A percentile compares a stretch with the other conserved stretches of the same genome.
Evolutionary conservation across 2,329 filamentous ascomycete genomes (phyloP).

Genomic region (Colletotrichum magnum): DNA sequence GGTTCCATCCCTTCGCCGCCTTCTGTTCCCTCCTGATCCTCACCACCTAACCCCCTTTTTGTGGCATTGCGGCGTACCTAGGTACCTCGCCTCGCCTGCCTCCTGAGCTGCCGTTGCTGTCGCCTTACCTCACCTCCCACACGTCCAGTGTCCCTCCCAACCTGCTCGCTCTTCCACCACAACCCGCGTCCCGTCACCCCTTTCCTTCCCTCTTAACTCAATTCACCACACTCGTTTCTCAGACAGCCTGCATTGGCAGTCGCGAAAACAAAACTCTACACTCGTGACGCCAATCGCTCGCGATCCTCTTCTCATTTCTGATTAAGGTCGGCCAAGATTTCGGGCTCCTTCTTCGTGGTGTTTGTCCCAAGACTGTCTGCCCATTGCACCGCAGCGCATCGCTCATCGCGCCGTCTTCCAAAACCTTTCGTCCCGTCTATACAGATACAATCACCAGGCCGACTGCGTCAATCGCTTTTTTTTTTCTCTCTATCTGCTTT

Average conservation of each 20-base stretch:
- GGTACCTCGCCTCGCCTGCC: not conserved
- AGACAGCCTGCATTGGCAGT: conserved; percentile 31
- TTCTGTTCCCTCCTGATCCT: no score
- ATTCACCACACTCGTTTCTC: conserved; percentile 37
- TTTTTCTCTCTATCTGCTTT: not conserved
- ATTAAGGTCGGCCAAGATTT: conserved; percentile 23
- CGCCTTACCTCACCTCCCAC: conserved; percentile 9
- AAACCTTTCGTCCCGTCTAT: conserved; percentile 4
- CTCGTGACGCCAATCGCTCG: conserved; percentile 20
- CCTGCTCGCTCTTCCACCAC: conserved; percentile 26
- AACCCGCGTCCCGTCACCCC: conserved; percentile 39
- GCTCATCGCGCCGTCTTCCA: conserved; percentile 13
- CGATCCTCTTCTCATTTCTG: conserved; percentile 12
- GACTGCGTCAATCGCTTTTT: conserved; percentile 20
- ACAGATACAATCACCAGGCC: conserved; percentile 22
- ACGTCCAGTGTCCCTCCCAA: conserved; percentile 7
- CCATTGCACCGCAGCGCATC: conserved; percentile 12
- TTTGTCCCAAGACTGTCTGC: not conserved
- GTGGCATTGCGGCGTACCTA: no score
- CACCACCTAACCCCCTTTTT: no score
- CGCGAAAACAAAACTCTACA: conserved; percentile 16
- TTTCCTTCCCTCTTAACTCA: conserved; percentile 31
- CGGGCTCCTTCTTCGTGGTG: not conserved
- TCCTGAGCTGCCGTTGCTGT: not conserved
- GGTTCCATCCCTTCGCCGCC: no score